These are phyloP conservation scores for Metschnikowia reukaufii DNA, from an alignment of 805 yeast genomes.

Conservation along the genomic window DNA sequence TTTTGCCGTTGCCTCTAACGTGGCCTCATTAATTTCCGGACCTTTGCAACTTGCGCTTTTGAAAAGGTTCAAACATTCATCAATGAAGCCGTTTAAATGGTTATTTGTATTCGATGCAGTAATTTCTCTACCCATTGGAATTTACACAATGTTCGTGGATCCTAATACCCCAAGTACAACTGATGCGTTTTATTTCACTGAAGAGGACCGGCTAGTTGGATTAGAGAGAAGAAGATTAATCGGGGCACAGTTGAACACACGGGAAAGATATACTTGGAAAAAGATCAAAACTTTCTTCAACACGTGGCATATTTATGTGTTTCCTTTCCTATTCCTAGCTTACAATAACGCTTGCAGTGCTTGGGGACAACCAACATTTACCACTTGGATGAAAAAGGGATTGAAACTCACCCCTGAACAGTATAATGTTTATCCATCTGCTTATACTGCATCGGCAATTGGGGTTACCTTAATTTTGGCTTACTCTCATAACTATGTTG, in stretches of 20 bases:
- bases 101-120: slow-evolving; percentile 35
- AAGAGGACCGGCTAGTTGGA: slow-evolving; percentile 38
- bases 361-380: slow-evolving; percentile 41
- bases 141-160: slow-evolving; percentile 32
- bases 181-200: slow-evolving; percentile 30
- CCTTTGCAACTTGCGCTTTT: slow-evolving; percentile 33
- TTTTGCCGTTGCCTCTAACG: slow-evolving; percentile 31
- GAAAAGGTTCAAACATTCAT: slow-evolving; percentile 22
- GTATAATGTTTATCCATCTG: slow-evolving; percentile 45
- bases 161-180: slow-evolving; percentile 39
- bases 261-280: slow-evolving; percentile 40
- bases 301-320: slow-evolving; percentile 50
- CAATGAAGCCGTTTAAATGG: slow-evolving; percentile 34
- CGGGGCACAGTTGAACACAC: slow-evolving; percentile 38
- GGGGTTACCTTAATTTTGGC: slow-evolving; percentile 35
- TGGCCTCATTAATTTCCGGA: slow-evolving; percentile 32
- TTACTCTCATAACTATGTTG: slow-evolving; percentile 36
- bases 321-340: slow-evolving; percentile 41
- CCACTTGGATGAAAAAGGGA: slow-evolving; percentile 45
- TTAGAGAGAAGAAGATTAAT: slow-evolving; percentile 39
- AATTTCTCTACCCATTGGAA: slow-evolving; percentile 33
- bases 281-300: slow-evolving; percentile 43
- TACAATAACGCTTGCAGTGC: slow-evolving; percentile 38
- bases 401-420: slow-evolving; percentile 29
- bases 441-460: slow-evolving; percentile 39